Conservation (phyloP, 2,329 filamentous ascomycete genomes). For the Nemania bipapillata region DNA sequence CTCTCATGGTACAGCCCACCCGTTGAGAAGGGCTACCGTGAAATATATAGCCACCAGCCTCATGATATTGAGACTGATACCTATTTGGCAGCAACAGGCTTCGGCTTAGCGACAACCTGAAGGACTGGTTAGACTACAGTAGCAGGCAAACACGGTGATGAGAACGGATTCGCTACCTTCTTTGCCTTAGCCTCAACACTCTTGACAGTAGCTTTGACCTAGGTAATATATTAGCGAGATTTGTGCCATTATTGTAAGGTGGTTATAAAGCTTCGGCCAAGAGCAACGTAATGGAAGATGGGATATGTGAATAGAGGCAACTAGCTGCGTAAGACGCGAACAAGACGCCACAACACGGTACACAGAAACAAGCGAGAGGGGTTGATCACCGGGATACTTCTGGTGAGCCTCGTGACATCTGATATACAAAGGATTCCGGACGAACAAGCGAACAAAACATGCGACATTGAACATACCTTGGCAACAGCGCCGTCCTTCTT, state of each 20-base stretch:
- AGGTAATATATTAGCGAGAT: conserved; percentile 38
- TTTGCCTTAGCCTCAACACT: conserved; percentile 49
- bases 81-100: conserved; percentile 43
- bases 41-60: not conserved
- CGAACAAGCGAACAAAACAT: not conserved
- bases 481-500: conserved; percentile 50
- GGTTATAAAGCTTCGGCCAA: not conserved
- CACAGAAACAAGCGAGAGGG: not conserved
- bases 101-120: conserved; percentile 45
- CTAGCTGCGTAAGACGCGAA: not conserved
- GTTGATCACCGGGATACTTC: not conserved
- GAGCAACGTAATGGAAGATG: not conserved
- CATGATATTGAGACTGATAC: not conserved
- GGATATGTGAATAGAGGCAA: not conserved
- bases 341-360: not conserved
- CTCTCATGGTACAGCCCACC: not conserved
- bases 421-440: not conserved
- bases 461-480: conserved; percentile 44
- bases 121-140: conserved; percentile 1
- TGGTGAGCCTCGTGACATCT: not conserved
- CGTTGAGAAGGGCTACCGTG: not conserved
- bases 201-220: conserved; percentile 50
- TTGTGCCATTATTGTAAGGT: not conserved
- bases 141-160: conserved; percentile 1
- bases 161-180: conserved; percentile 39